Conservation (phyloP, 2,329 filamentous ascomycete genomes). For the Colletotrichum sp. region DNA sequence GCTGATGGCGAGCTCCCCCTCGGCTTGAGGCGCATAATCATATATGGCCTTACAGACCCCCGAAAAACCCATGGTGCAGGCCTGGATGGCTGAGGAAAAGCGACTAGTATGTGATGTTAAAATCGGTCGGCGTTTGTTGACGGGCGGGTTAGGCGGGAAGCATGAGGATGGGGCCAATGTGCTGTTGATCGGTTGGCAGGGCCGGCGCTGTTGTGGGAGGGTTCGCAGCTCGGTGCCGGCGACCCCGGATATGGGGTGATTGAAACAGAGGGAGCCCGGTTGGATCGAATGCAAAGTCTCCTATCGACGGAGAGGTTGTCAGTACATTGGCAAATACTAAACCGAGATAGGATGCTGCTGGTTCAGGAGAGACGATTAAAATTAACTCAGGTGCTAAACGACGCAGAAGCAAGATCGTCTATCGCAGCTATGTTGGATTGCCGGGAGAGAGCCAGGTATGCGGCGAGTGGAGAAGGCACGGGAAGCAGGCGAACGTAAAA, state of each 20-base stretch:
- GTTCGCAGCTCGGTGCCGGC: conserved; percentile 3
- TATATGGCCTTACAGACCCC: conserved; percentile 91
- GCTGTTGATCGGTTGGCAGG: neutral
- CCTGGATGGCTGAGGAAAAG: too few relatives aligned
- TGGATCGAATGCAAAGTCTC: neutral
- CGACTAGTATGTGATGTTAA: neutral
- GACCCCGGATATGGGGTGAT: neutral
- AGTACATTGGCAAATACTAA: neutral
- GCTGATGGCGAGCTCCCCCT: conserved; percentile 81
- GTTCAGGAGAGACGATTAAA: neutral
- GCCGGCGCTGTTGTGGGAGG: neutral
- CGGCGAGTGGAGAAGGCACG: neutral
- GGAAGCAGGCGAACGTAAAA: neutral
- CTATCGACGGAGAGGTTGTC: neutral
- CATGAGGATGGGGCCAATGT: neutral
- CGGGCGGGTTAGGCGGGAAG: neutral
- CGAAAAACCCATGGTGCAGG: conserved; percentile 78
- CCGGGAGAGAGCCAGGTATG: neutral
- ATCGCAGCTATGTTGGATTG: neutral
- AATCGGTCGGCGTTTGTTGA: neutral
- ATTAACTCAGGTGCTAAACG: neutral
- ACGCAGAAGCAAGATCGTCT: neutral
- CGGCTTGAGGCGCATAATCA: conserved; percentile 87
- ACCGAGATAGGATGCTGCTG: neutral
- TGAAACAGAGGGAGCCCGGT: neutral